Evolutionary conservation across 1,139 yeast genomes (phyloP).

Genomic region (Yamadazyma sp.): DNA sequence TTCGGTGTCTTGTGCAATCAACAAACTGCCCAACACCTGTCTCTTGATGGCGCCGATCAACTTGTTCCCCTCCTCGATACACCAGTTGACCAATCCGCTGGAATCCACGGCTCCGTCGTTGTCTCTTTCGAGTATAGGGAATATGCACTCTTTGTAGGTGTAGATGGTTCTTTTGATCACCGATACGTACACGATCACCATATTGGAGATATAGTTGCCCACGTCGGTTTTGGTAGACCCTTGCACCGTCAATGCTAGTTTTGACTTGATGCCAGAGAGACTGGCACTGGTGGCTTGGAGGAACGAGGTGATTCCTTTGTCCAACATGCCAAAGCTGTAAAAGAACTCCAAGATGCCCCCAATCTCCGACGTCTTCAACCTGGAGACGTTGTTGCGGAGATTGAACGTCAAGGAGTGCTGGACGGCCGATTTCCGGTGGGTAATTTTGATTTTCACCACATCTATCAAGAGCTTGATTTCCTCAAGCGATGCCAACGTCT

Average conservation of each 20-base stretch:
- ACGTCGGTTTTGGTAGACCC: slow-evolving; percentile 49
- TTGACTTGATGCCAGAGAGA: slow-evolving; percentile 34
- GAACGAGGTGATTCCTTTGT: slow-evolving; percentile 38
- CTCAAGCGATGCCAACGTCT: slow-evolving; percentile 21
- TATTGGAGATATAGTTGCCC: slow-evolving; percentile 44
- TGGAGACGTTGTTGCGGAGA: slow-evolving; percentile 35
- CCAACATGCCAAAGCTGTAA: slow-evolving; percentile 37
- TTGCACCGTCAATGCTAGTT: slow-evolving; percentile 42
- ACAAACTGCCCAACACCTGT: slow-evolving; percentile 65
- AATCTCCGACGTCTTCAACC: slow-evolving; percentile 32
- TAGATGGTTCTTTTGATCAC: slow-evolving; percentile 37
- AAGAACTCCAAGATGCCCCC: slow-evolving; percentile 36
- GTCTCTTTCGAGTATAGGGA: slow-evolving; percentile 32
- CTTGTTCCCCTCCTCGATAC: slow-evolving; percentile 61
- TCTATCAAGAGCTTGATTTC: slow-evolving; percentile 43
- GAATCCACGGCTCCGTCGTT: slow-evolving; percentile 35
- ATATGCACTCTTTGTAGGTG: slow-evolving; percentile 34
- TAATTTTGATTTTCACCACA: slow-evolving; percentile 41
- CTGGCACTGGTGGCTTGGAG: slow-evolving; percentile 38
- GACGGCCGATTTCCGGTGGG: slow-evolving; percentile 36
- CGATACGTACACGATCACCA: slow-evolving; percentile 42
- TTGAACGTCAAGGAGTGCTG: slow-evolving; percentile 41
- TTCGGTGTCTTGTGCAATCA: slow-evolving; percentile 20
- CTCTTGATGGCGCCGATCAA: slow-evolving; percentile 63
- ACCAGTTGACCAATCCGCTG: slow-evolving; percentile 60